A percentile compares a stretch with the other conserved stretches of the same genome.
Conservation (phyloP, 176 grass and related monocot genomes). For the Eragrostis nindensis region DNA sequence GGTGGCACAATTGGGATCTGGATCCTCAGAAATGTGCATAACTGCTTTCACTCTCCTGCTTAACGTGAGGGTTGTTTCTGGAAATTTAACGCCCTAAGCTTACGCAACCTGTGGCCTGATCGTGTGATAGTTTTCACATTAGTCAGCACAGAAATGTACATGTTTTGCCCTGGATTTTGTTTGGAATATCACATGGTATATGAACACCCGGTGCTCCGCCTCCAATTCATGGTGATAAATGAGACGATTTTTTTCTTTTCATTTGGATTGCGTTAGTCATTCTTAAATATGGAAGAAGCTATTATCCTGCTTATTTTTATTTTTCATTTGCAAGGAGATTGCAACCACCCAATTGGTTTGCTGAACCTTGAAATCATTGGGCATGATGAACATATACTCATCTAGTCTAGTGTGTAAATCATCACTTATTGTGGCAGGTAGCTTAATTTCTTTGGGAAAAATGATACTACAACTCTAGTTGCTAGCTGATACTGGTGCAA, state of each 20-base stretch:
- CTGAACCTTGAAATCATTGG: neutral
- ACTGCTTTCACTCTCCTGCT: neutral
- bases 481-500: neutral
- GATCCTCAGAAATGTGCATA: slow-evolving; percentile 33
- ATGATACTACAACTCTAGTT: slow-evolving; percentile 10
- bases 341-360: neutral
- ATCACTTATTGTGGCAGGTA: neutral
- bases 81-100: neutral
- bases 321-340: slow-evolving; percentile 10
- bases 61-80: neutral
- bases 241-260: neutral
- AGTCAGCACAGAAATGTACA: neutral
- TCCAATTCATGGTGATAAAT: neutral
- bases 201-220: neutral
- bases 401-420: neutral
- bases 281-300: slow-evolving; percentile 6
- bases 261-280: neutral
- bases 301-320: neutral
- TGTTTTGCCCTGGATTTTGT: slow-evolving; percentile 27
- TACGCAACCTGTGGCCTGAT: neutral
- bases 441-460: neutral
- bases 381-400: neutral
- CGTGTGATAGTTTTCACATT: neutral
- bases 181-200: slow-evolving; percentile 13
- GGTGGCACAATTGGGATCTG: neutral